Base-by-base conservation (phyloP, 768 basidiomycete genomes). In the Cantharellus cinnabarinus region DNA sequence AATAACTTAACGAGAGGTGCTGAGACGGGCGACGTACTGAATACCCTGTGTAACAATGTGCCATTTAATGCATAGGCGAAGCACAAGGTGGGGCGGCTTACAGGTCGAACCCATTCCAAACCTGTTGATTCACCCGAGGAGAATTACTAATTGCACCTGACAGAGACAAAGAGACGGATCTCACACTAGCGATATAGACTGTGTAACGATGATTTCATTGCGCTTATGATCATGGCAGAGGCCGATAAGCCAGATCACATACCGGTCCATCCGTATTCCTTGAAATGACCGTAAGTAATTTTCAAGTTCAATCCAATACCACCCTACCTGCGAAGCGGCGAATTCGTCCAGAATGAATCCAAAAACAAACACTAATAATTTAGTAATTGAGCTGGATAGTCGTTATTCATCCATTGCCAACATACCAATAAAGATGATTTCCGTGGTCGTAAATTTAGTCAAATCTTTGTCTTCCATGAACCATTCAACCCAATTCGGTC, bases 71-170 rank as follows among this genome's bases (percentile, higher is more conserved):
- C 20, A 14, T 56, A 10, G 51, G 40, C 38, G 2, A 50, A 2
- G 5, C 38, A 15, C 1, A 38, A 63, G 66, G 38, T 41, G 65
- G 65, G 52, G 7, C 14, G 1, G 10, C 52, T 10, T 54, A 51
- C 64, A 70, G n/a, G 69, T 88, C 90, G 64, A 93, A 89, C 3
- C 80, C 82, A 66, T 90, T 93, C 90, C 90, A 94, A 63, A 91
- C 80, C 86, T 91, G 35, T 10, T 14, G 35, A 37, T 10, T 7
- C 52, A 10, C 10, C 44, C 10, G 44, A 10, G 44, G 10, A 48
- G 29, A 64, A 4, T 59, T 51, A 20, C 59, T 56, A 53, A 60
- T 58, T 20, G 50, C 53, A 53, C 3, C 20, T 29, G 20, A 15
- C 50, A 42, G 15, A 41, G 40, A 41, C 10, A 54, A 10, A 10